A percentile compares a stretch with the other conserved stretches of the same genome.
phyloP scores from a whole-genome alignment of 805 yeast genomes.

The Hanseniaspora singularis region DNA sequence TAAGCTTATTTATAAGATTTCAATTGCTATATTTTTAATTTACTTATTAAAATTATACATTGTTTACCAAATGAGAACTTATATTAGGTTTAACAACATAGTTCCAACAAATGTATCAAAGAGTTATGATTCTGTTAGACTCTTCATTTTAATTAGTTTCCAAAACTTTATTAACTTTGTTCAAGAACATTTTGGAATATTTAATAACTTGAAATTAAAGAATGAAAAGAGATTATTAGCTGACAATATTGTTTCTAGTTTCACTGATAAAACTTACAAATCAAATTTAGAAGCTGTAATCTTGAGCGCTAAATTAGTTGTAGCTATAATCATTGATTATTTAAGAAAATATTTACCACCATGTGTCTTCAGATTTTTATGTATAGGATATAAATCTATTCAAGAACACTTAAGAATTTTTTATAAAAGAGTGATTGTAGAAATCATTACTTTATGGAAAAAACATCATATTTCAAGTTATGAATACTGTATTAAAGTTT shows the following conservation, averaged over 20 bases:
- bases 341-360: background rate
- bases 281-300: constrained; percentile 1
- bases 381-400: background rate
- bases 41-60: constrained; percentile 15
- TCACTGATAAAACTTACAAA: background rate
- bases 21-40: constrained; percentile 1
- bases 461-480: background rate
- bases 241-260: constrained; percentile 3
- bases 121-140: background rate
- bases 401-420: background rate
- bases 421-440: constrained; percentile 15
- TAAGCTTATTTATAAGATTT: constrained; percentile 5
- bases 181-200: constrained; percentile 6
- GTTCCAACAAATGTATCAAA: background rate
- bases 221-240: constrained; percentile 9
- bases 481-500: background rate
- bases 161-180: constrained; percentile 3
- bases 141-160: constrained; percentile 3
- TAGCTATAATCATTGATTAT: constrained; percentile 2
- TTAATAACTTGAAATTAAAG: constrained; percentile 5
- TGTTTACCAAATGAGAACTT: constrained; percentile 15
- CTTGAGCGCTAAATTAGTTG: background rate
- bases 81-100: background rate
- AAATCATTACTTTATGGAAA: constrained; percentile 4
- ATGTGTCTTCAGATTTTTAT: background rate